Evolutionary conservation across 768 basidiomycete genomes (phyloP).

Genomic region (Suillus fuscotomentosus): DNA sequence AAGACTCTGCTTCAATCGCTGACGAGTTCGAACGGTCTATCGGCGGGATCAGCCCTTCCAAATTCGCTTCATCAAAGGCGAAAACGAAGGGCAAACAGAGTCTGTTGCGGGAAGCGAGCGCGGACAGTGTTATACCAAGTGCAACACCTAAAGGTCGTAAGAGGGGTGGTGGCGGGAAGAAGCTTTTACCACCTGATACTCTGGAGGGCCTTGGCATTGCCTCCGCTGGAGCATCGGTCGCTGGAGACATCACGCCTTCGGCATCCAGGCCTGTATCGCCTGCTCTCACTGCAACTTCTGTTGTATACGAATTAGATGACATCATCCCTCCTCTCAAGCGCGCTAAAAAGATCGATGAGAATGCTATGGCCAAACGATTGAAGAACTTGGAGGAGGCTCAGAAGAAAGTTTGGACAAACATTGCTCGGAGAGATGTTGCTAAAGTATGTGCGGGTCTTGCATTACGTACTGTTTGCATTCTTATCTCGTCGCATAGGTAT

Average conservation of each 20-base stretch:
- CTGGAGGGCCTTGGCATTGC: slow-evolving; percentile 47
- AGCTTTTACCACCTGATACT: slow-evolving; percentile 49
- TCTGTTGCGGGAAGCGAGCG: slow-evolving; percentile 51
- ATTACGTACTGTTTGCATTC: slow-evolving; percentile 6
- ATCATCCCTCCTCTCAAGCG: slow-evolving; percentile 66
- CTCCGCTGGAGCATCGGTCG: slow-evolving; percentile 47
- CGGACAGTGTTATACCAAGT: slow-evolving; percentile 49
- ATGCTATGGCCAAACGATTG: slow-evolving; percentile 69
- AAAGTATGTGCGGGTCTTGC: slow-evolving; percentile 49
- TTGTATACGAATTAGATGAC: slow-evolving; percentile 74
- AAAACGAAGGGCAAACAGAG: slow-evolving; percentile 55
- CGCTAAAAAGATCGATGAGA: slow-evolving; percentile 76
- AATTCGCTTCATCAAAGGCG: slow-evolving; percentile 32
- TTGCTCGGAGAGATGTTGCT: slow-evolving; percentile 79
- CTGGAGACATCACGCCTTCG: slow-evolving; percentile 70
- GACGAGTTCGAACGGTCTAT: slow-evolving; percentile 50
- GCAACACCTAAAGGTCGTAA: slow-evolving; percentile 53
- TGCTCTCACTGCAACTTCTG: slow-evolving; percentile 47
- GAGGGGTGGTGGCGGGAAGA: slow-evolving; percentile 56
- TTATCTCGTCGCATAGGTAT: slow-evolving; percentile 50
- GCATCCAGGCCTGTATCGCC: slow-evolving; percentile 75
- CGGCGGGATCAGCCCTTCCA: slow-evolving; percentile 37
- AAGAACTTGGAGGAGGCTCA: slow-evolving; percentile 81
- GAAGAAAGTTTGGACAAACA: slow-evolving; percentile 87
- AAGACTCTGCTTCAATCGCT: slow-evolving; percentile 32